phyloP scores from a whole-genome alignment of 805 yeast species.

The Pichia heedii region DNA sequence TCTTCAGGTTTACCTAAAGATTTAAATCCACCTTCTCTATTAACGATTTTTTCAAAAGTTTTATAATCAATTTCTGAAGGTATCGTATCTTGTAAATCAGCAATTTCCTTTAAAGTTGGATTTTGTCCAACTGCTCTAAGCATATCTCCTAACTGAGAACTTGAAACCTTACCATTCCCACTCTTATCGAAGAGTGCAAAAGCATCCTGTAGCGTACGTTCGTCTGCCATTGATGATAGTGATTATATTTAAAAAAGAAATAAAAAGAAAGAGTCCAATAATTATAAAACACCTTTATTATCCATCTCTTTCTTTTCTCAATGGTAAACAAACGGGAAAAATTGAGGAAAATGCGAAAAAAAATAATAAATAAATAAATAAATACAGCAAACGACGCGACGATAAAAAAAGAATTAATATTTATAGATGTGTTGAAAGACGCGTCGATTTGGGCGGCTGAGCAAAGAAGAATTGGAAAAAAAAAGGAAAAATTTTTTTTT shows the following conservation, averaged over 20 bases:
- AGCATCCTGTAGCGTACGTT: conserved; percentile 56
- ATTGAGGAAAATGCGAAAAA: too few relatives aligned
- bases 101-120: conserved; percentile 87
- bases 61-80: conserved; percentile 55
- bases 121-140: conserved; percentile 97
- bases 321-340: too few relatives aligned
- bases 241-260: too few relatives aligned
- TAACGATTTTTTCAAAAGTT: conserved; percentile 64
- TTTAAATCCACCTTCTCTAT: conserved; percentile 83
- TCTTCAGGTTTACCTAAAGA: conserved; percentile 86
- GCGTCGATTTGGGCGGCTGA: too few relatives aligned
- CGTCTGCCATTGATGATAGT: background rate
- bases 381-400: too few relatives aligned
- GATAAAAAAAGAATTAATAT: too few relatives aligned
- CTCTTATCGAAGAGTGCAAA: conserved; percentile 94
- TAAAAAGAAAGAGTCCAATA: background rate
- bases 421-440: too few relatives aligned
- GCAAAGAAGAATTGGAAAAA: too few relatives aligned
- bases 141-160: conserved; percentile 81
- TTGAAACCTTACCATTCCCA: conserved; percentile 86
- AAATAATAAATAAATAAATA: too few relatives aligned
- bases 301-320: too few relatives aligned
- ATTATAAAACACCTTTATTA: too few relatives aligned
- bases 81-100: conserved; percentile 38
- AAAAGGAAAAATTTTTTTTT: too few relatives aligned